Evolutionary conservation across 1,284 basidiomycete species (phyloP), one percentile per base, ranked within the genome.

Genomic region (Papiliotrema terrestris): DNA sequence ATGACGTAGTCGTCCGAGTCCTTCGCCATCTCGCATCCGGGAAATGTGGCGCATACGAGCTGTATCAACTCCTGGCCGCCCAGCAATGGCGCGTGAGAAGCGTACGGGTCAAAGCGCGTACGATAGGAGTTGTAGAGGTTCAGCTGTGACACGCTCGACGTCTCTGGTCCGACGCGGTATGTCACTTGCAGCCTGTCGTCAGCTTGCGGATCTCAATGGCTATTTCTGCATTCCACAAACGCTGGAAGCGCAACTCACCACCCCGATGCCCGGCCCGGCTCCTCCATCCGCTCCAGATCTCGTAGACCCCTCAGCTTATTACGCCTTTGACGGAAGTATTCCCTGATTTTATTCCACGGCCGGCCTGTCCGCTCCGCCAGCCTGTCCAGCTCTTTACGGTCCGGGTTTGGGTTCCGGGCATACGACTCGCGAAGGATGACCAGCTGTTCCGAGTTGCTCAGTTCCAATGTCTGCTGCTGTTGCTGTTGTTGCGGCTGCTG

Each of bases 1-100:
- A 73, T 38, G 11, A 72, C 66, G 39, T 71, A 75, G 26, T 75
- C 71, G 2, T 63, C 67, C 9, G 70, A 69, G 37, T 69, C 71
- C 42, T 63, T 60, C 22, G 71, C 71, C 68, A 74, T 71, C 51
- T 67, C 68, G 49, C 72, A 71, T 2, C 71, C 72, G 1, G 68
- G 65, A 41, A 73, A 74, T 6, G 72, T 74, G 1, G 71, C 70
- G 41, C 70, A 72, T 8, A 69, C 72, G 23, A 74, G 62, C 55
- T 71, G 69, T 29, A 74, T 72, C 17, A 74, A 56, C 41, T 74
- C 72, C 56, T 74, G 72, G 20, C 72, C 72, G 39, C 67, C 70
- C 8, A 74, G 41, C 2, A 74, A 52, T 4, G 72, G 69, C 2
- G 67, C 49, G 1, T 49, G 35, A 1, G 54, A 51, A 9, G 62